Base-by-base conservation (phyloP, 164 flowering plant genomes). In the Magnolia kwangsiensis region DNA sequence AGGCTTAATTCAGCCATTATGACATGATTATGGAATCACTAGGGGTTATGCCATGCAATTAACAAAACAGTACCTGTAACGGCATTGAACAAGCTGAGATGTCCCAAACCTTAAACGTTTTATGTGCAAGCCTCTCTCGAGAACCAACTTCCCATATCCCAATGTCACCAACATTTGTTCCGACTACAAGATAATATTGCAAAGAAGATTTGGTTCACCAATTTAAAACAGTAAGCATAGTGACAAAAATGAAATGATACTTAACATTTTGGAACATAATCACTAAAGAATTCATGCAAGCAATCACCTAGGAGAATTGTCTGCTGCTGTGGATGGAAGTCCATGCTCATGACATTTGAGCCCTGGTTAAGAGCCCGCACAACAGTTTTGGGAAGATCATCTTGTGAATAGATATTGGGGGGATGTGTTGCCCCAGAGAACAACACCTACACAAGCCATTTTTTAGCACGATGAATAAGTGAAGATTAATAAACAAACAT, bases 331-430 rank as follows among this genome's bases (percentile, higher is more conserved):
- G 95, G 97, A 82, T 92, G 97, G 78, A 92, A 92, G 82, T 92
- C 97, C 97, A 92, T 88, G 91, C 92, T 90, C 87, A 80, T 90
- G 51, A 86, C 89, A 82, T 67, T 82, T 2, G 97, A 89, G n/a
- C 93, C 93, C 76, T 89, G 92, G 83, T 79, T 86, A 23, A 92
- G 84, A 55, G 82, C 77, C 63, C 90, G 82, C 23, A 82, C 87
- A 69, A 90, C 91, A 72, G 82, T 81, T 79, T 86, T 92, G 5
- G 95, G 95, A 63, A 92, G 88, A 80, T 93, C 97, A 80, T 91
- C 94, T 73, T 78, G 89, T 37, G 96, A 89, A 74, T 85, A 88
- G 45, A 83, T 78, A 82, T 85, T 86, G 13, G 88, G 85, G 50
- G 89, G 71, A 77, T 90, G 94, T 51, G 80, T 69, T 29, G 85